Conservation (phyloP, 805 yeast species). For the Yarrowia sp. region DNA sequence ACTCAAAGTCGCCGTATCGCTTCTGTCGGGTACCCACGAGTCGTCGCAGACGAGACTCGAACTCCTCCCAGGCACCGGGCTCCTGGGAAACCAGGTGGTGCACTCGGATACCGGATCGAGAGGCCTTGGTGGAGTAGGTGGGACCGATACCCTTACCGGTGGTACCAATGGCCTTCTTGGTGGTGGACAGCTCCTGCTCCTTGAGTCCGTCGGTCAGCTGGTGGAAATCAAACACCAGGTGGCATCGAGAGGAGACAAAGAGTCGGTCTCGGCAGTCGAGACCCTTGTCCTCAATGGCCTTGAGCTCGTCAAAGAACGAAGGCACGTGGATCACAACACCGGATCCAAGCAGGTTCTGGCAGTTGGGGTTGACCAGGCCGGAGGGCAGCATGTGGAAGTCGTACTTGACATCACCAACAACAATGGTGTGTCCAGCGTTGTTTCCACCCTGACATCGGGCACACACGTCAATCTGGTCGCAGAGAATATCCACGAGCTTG, state of each 20-base stretch:
- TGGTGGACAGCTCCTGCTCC: conserved; percentile 83
- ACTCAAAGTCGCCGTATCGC: conserved; percentile 93
- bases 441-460: conserved; percentile 98
- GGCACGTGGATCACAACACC: conserved; percentile 98
- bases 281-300: conserved; percentile 81
- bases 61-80: conserved; percentile 92
- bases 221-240: conserved; percentile 96
- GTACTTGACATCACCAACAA: conserved; percentile 83
- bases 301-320: conserved; percentile 86
- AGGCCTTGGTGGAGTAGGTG: conserved; percentile 94
- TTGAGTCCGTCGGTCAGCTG: conserved; percentile 95
- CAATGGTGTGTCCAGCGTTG: conserved; percentile 99
- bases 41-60: conserved; percentile 76
- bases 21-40: conserved; percentile 79
- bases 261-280: conserved; percentile 73
- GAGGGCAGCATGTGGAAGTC: conserved; percentile 99
- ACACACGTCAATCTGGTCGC: conserved; percentile 94
- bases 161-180: conserved; percentile 91
- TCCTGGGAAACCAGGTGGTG: conserved; percentile 92
- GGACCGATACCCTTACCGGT: conserved; percentile 99
- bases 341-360: conserved; percentile 88
- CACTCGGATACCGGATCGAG: conserved; percentile 95
- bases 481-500: conserved; percentile 90
- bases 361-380: conserved; percentile 93
- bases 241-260: conserved; percentile 92